phyloP scores from a whole-genome alignment of 495 filamentous ascomycete genomes.

The Poronia punctata region DNA sequence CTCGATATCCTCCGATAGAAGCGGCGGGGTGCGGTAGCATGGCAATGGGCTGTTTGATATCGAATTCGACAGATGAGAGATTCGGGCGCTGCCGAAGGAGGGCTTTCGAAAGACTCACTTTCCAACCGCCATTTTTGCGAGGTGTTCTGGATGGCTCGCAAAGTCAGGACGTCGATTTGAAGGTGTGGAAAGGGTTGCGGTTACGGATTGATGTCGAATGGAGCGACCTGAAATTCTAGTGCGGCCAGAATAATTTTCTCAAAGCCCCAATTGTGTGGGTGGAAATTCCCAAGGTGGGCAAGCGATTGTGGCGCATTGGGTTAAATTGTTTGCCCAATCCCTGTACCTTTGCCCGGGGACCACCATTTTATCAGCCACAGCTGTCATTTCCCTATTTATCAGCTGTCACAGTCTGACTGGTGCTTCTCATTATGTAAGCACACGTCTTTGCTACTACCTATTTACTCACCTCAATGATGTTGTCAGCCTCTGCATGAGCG shows the following conservation, averaged over 20 bases:
- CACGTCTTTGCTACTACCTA: too few relatives aligned
- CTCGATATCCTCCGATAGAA: slow-evolving; percentile 17
- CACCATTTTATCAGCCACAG: slow-evolving; percentile 6
- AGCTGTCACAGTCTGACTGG: too few relatives aligned
- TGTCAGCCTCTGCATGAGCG: too few relatives aligned
- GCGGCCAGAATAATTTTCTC: slow-evolving; percentile 24
- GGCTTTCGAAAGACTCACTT: slow-evolving; percentile 55
- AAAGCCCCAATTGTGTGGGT: slow-evolving; percentile 24
- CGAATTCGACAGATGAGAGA: slow-evolving; percentile 13
- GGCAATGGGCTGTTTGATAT: slow-evolving; percentile 11
- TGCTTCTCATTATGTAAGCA: too few relatives aligned
- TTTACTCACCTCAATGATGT: too few relatives aligned
- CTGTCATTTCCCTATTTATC: not conserved
- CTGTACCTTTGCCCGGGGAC: slow-evolving; percentile 3
- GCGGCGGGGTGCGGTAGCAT: slow-evolving; percentile 11
- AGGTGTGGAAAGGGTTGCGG: slow-evolving; percentile 18
- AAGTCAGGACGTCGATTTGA: slow-evolving; percentile 23
- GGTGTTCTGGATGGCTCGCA: slow-evolving; percentile 26
- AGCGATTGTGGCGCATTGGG: slow-evolving; percentile 13
- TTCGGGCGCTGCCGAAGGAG: slow-evolving; percentile 8
- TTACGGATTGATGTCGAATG: slow-evolving; percentile 21
- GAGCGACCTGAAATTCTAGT: slow-evolving; percentile 27
- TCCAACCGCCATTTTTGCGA: slow-evolving; percentile 86
- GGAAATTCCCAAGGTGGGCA: slow-evolving; percentile 14
- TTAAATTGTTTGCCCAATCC: slow-evolving; percentile 2